Conservation (phyloP, 1,284 basidiomycete genomes). For the Thecaphora thlaspeos region DNA sequence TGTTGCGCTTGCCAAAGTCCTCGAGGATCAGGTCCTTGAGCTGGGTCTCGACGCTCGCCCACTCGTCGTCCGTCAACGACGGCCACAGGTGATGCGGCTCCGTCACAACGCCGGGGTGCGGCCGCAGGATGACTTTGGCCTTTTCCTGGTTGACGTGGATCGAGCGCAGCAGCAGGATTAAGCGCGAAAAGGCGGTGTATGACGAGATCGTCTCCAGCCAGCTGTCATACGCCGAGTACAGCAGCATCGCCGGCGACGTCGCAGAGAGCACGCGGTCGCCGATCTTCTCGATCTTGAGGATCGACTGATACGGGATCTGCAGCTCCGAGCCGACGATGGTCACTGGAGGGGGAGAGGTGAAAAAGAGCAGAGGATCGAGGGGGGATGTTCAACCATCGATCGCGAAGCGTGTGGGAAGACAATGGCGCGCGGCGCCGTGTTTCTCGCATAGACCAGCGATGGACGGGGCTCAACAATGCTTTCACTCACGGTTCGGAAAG, state of each 20-base stretch:
- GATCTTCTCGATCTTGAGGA: conserved; percentile 99
- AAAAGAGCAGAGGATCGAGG: no score
- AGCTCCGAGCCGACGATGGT: conserved; percentile 99
- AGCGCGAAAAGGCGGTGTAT: conserved; percentile 97
- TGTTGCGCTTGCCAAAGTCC: conserved; percentile 99
- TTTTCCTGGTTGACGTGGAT: conserved; percentile 99
- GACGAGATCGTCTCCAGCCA: conserved; percentile 99
- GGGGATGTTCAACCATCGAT: no score
- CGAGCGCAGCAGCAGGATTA: conserved; percentile 91
- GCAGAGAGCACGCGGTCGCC: conserved; percentile 95
- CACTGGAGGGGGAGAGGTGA: conserved; percentile 64
- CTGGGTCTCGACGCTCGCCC: conserved; percentile 99
- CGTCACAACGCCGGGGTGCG: conserved; percentile 71
- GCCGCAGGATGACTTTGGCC: conserved; percentile 70
- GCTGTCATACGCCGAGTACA: conserved; percentile 97
- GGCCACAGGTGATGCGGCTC: conserved; percentile 99
- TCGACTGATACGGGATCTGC: conserved; percentile 97
- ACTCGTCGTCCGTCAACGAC: conserved; percentile 88
- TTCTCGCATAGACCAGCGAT: no score
- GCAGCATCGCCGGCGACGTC: conserved; percentile 97
- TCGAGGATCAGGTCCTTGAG: conserved; percentile 65
- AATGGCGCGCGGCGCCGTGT: no score
- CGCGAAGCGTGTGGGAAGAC: no score
- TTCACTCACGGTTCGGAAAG: no score
- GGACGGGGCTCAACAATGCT: no score